These are phyloP conservation scores for Graphilbum sp. DNA, from an alignment of 2,329 filamentous ascomycete species.

Conservation along the genomic window DNA sequence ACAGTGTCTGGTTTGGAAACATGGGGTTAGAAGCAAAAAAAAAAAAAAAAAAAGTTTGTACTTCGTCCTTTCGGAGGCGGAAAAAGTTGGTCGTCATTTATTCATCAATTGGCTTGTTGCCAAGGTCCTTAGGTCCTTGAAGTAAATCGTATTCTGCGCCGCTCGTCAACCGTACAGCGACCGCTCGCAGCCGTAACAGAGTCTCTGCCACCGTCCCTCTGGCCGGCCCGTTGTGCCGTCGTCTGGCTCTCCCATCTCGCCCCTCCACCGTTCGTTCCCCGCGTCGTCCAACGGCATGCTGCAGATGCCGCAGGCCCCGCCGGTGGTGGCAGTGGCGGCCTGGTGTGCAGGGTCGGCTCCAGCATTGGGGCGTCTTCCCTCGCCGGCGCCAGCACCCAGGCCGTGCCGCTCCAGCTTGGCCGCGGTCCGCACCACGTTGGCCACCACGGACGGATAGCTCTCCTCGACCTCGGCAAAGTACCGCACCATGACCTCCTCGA, in stretches of 20 bases:
- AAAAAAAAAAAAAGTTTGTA: too few species aligned
- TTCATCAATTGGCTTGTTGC: too few species aligned
- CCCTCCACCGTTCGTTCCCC: constrained; percentile 47
- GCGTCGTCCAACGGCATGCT: constrained; percentile 46
- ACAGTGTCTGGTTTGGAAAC: not conserved
- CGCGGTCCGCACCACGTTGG: constrained; percentile 89
- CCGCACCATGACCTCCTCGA: constrained; percentile 76
- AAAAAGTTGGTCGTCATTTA: too few species aligned
- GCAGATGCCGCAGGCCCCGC: constrained; percentile 48
- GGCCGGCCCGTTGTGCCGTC: constrained; percentile 12
- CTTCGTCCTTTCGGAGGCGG: too few species aligned
- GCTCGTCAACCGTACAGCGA: constrained; percentile 32
- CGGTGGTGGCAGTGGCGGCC: constrained; percentile 13
- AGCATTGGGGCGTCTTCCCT: not conserved
- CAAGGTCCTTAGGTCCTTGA: too few species aligned
- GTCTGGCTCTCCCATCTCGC: constrained; percentile 35
- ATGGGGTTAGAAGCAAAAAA: too few species aligned
- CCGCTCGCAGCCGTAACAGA: constrained; percentile 64
- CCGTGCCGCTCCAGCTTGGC: constrained; percentile 50
- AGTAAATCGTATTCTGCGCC: too few species aligned
- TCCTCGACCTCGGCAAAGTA: constrained; percentile 80
- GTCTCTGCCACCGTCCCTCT: constrained; percentile 13
- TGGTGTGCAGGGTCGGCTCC: not conserved
- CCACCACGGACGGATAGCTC: constrained; percentile 78
- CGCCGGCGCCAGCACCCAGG: constrained; percentile 5